Evolutionary conservation across 2,329 filamentous ascomycete genomes (phyloP).

Genomic region (Aspergillus fumigatiaffinis): DNA sequence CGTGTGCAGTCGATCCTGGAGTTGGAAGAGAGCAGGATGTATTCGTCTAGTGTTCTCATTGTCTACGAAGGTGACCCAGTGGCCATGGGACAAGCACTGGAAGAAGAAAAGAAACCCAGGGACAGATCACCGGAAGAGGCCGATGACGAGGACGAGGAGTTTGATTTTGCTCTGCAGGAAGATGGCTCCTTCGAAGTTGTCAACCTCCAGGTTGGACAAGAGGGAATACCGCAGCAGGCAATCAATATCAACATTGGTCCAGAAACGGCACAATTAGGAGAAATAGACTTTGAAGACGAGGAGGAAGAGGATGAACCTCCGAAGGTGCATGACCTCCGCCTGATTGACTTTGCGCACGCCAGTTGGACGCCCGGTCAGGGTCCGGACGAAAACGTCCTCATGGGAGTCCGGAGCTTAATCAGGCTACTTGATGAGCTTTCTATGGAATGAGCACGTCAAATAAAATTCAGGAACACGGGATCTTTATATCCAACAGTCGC

Average conservation of each 20-base stretch:
- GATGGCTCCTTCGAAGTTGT: conserved; percentile 30
- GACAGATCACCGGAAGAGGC: conserved; percentile 29
- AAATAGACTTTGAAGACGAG: conserved; percentile 50
- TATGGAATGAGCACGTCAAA: conserved; percentile 13
- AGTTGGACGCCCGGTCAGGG: conserved; percentile 76
- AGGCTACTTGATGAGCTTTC: conserved; percentile 67
- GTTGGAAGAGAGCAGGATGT: conserved; percentile 62
- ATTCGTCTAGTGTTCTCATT: conserved; percentile 61
- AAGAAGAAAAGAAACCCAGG: conserved; percentile 39
- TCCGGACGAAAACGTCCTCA: conserved; percentile 77
- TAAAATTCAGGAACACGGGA: conserved; percentile 3
- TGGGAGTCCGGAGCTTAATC: conserved; percentile 67
- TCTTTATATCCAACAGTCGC: conserved; percentile 18
- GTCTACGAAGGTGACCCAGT: conserved; percentile 63
- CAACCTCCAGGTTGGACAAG: conserved; percentile 25
- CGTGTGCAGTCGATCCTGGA: conserved; percentile 48
- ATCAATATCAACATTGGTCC: conserved; percentile 35
- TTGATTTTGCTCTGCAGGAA: conserved; percentile 24
- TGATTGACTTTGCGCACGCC: conserved; percentile 98
- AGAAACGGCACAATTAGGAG: conserved; percentile 40
- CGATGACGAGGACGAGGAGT: conserved; percentile 23
- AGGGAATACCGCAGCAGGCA: conserved; percentile 26
- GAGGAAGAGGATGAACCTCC: conserved; percentile 57
- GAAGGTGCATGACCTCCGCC: conserved; percentile 71
- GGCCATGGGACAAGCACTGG: conserved; percentile 49